Evolutionary conservation across 2,329 filamentous ascomycete genomes (phyloP).

Genomic region (Diaporthe nobilis): DNA sequence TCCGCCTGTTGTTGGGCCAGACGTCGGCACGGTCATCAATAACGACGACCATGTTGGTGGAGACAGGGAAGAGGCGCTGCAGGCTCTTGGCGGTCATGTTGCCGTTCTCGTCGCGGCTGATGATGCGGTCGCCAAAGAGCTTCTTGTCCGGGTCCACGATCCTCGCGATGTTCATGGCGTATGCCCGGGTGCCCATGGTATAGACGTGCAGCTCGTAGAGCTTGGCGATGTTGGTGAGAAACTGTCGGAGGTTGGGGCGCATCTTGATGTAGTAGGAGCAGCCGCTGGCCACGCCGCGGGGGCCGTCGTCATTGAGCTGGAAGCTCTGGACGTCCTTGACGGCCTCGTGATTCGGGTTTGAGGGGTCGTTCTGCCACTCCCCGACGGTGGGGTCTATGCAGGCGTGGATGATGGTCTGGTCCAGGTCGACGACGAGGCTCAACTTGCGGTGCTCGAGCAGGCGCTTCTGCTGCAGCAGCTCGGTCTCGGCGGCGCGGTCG

Average conservation of each 20-base stretch:
- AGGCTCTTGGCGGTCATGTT: slow-evolving; percentile 92
- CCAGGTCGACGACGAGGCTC: slow-evolving; percentile 94
- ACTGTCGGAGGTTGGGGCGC: slow-evolving; percentile 86
- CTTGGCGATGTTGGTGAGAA: slow-evolving; percentile 82
- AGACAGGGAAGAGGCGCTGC: slow-evolving; percentile 92
- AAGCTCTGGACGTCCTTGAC: slow-evolving; percentile 92
- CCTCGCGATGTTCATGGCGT: slow-evolving; percentile 90
- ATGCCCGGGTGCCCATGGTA: slow-evolving; percentile 98
- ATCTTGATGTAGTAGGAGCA: slow-evolving; percentile 99
- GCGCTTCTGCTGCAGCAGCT: slow-evolving; percentile 88
- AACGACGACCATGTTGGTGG: slow-evolving; percentile 99
- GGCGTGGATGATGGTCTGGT: slow-evolving; percentile 98
- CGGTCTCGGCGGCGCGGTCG: slow-evolving; percentile 83
- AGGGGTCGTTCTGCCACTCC: slow-evolving; percentile 92
- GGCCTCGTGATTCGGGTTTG: slow-evolving; percentile 91
- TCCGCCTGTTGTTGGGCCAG: slow-evolving; percentile 90
- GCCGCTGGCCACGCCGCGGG: slow-evolving; percentile 75
- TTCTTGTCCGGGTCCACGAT: slow-evolving; percentile 93
- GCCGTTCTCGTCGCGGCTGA: slow-evolving; percentile 97
- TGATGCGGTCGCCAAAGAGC: slow-evolving; percentile 93
- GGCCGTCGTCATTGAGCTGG: slow-evolving; percentile 88
- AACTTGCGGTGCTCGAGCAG: slow-evolving; percentile 86
- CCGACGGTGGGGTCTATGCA: slow-evolving; percentile 96
- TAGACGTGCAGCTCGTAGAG: slow-evolving; percentile 98
- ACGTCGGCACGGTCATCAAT: slow-evolving; percentile 98